phyloP scores from a whole-genome alignment of 2,329 filamentous ascomycete genomes.

The Pestalotiopsis sp. region DNA sequence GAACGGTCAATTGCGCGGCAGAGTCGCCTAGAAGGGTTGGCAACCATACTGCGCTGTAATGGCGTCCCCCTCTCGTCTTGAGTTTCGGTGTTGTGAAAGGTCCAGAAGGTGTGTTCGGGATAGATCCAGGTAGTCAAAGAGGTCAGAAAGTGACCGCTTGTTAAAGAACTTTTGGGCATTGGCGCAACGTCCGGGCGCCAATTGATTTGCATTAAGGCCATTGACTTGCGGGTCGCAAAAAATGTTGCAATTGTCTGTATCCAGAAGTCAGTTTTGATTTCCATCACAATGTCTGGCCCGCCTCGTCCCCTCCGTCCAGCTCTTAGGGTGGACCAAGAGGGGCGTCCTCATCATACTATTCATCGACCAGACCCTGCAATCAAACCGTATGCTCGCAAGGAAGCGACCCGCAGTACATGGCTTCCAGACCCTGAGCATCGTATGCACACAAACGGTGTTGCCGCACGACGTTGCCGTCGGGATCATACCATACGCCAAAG shows the following conservation, averaged over 20 bases:
- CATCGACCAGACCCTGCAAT: neutral
- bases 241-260: neutral
- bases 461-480: neutral
- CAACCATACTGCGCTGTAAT: conserved; percentile 19
- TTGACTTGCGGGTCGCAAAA: neutral
- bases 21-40: conserved; percentile 15
- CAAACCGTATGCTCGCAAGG: neutral
- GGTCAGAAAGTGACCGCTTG: neutral
- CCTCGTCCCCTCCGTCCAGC: neutral
- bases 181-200: neutral
- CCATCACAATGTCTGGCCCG: too few species aligned
- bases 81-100: too few species aligned
- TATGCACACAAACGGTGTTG: neutral
- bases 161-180: neutral
- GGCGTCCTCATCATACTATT: neutral
- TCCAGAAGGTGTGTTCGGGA: too few species aligned
- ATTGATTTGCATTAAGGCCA: neutral
- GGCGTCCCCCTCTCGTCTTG: neutral
- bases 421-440: neutral
- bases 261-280: too few species aligned
- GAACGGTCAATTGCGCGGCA: conserved; percentile 23
- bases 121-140: too few species aligned
- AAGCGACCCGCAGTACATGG: neutral
- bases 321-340: neutral
- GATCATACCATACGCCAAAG: neutral